Conservation (phyloP, 2,329 filamentous ascomycete species). For the Hirsutella rhossiliensis region DNA sequence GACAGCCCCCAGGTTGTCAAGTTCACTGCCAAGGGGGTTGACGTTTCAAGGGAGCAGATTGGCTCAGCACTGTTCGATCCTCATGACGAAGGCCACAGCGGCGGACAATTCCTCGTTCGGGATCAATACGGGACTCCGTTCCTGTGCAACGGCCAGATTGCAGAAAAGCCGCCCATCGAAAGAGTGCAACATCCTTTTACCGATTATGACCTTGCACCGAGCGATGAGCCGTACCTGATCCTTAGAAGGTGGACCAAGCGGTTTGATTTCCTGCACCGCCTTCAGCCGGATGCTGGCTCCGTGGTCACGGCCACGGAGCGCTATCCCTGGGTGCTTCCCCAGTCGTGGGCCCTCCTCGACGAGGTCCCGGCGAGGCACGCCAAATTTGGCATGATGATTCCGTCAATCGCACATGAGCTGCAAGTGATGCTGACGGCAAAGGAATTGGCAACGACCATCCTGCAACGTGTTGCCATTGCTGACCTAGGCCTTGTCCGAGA, state of each 20-base stretch:
- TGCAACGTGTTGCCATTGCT: slow-evolving; percentile 33
- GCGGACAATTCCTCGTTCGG: slow-evolving; percentile 25
- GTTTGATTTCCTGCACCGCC: slow-evolving; percentile 44
- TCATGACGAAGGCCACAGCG: slow-evolving; percentile 8
- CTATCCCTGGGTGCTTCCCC: slow-evolving; percentile 32
- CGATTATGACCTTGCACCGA: slow-evolving; percentile 25
- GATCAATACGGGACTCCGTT: slow-evolving; percentile 23
- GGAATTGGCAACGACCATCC: slow-evolving; percentile 31
- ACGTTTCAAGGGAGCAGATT: slow-evolving; percentile 18
- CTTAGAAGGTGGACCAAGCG: slow-evolving; percentile 39
- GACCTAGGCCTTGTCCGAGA: slow-evolving; percentile 46
- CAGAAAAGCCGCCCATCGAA: slow-evolving; percentile 28
- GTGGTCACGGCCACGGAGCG: slow-evolving; percentile 23
- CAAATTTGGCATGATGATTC: slow-evolving; percentile 51
- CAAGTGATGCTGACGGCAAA: slow-evolving; percentile 52
- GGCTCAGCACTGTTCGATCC: slow-evolving; percentile 15
- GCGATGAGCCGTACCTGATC: slow-evolving; percentile 35
- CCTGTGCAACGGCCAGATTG: slow-evolving; percentile 27
- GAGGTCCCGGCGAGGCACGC: slow-evolving; percentile 28
- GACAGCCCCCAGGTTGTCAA: slow-evolving; percentile 31
- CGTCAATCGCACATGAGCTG: slow-evolving; percentile 59
- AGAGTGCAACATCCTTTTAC: slow-evolving; percentile 24
- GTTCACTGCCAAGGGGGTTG: slow-evolving; percentile 16
- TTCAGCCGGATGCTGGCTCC: slow-evolving; percentile 4
- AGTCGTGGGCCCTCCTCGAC: slow-evolving; percentile 37